Conservation (phyloP, 2,329 filamentous ascomycete species). For the Xylariaceae sp. region DNA sequence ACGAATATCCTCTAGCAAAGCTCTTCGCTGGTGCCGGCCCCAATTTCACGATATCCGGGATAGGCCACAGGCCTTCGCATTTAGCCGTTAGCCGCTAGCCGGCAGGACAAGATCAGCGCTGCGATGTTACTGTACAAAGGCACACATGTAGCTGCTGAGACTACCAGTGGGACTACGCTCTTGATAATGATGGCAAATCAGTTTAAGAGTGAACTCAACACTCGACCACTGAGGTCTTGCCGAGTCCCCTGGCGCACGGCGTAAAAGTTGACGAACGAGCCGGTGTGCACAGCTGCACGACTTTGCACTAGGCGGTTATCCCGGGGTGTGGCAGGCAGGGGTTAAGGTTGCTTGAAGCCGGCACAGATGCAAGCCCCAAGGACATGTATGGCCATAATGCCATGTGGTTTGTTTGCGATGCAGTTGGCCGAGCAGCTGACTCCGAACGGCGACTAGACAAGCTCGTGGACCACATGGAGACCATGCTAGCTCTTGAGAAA, state of each 20-base stretch:
- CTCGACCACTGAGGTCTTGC: conserved; percentile 9
- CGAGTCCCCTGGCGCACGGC: conserved; percentile 2
- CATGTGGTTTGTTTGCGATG: conserved; percentile 6
- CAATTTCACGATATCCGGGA: conserved; percentile 8
- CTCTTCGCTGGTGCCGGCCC: conserved; percentile 7
- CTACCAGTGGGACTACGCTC: conserved; percentile 5
- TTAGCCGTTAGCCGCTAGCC: conserved; percentile 10
- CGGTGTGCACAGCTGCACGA: conserved; percentile 6
- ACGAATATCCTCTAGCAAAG: conserved; percentile 8
- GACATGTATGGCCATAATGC: conserved; percentile 6
- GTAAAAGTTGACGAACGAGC: conserved; percentile 7
- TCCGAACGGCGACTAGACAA: neutral
- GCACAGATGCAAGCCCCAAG: neutral
- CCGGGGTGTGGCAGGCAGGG: conserved; percentile 6
- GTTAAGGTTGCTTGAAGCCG: conserved; percentile 5
- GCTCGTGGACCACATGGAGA: conserved; percentile 12
- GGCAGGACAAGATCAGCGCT: conserved; percentile 7
- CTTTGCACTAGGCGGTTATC: conserved; percentile 6
- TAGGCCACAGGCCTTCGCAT: conserved; percentile 8
- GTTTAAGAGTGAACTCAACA: conserved; percentile 6
- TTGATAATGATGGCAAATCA: conserved; percentile 14
- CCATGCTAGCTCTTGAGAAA: conserved; percentile 8
- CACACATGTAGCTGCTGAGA: conserved; percentile 7
- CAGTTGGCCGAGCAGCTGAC: conserved; percentile 1
- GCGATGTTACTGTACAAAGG: conserved; percentile 10